Base-by-base conservation (phyloP, 306 rosid genomes). In the Hippophae gyantsensis region DNA sequence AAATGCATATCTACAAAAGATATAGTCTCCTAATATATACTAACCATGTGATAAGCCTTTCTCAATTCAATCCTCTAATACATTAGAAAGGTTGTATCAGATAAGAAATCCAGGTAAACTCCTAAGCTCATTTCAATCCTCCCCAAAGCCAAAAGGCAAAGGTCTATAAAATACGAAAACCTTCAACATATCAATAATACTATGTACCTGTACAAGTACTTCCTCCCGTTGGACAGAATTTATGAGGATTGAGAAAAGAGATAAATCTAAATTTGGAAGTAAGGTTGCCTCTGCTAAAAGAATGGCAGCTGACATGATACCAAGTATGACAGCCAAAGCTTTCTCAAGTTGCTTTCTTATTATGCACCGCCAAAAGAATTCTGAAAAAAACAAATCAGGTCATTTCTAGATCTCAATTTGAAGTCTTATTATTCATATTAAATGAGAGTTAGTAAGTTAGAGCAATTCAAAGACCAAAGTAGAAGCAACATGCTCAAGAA, bases 251-350 rank as follows among this genome's bases (percentile, higher is more conserved):
- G 98, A 88, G 71, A 92, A 92, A 65, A 92, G 96, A 53, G 98
- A 92, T 50, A 92, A 77, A 84, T 92, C 82, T 50, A 87, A 83
- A 61, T 78, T 86, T 7, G 98, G 86, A 53, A 92, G 87, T 53
- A 87, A 80, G 54, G 96, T 92, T 59, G 98, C 98, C 86, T 92
- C 98, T 2, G 95, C 96, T 63, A 87, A 79, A 65, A 92, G 96
- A 82, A 92, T 92, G 54, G 96, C 96, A 78, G 65, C 88, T 23
- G 98, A 92, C 72, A 92, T 85, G 64, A 80, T 68, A 67, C 93
- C 92, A 69, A 92, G 95, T 41, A 83, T 50, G 72, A 83, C 60
- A 61, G 88, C 95, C 82, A 87, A 76, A 64, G 79, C 87, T 72
- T 81, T 87, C 80, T 87, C 60, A 59, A 82, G 76, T 81, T 83